Conservation (phyloP, 2,329 filamentous ascomycete genomes). For the Fusarium camptoceras region DNA sequence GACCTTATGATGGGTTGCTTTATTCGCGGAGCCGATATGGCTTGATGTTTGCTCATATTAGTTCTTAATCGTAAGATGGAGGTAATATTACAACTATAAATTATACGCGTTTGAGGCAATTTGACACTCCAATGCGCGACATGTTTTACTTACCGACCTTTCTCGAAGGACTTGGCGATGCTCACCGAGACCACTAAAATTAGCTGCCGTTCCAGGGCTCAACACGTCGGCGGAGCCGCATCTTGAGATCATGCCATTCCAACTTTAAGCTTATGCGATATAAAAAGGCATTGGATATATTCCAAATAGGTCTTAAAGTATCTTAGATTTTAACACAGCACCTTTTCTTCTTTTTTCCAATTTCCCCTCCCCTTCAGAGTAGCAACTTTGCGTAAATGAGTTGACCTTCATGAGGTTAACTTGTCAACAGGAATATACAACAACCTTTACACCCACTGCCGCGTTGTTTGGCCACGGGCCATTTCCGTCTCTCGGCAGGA, state of each 20-base stretch:
- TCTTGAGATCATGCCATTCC: neutral
- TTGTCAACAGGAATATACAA: too few relatives aligned
- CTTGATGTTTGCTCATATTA: neutral
- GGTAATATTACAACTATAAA: neutral
- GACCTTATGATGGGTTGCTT: neutral
- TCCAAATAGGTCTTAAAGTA: neutral
- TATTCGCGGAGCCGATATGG: neutral
- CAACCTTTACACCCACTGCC: too few relatives aligned
- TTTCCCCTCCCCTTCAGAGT: too few relatives aligned
- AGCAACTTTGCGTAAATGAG: too few relatives aligned
- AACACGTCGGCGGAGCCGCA: neutral
- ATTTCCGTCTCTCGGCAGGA: too few relatives aligned
- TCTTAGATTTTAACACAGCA: neutral
- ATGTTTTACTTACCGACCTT: neutral
- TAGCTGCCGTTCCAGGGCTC: neutral
- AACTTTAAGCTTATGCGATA: neutral
- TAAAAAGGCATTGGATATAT: neutral
- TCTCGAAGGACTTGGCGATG: neutral
- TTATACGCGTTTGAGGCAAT: neutral
- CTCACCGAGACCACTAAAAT: neutral
- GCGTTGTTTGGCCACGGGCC: too few relatives aligned
- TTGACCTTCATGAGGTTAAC: too few relatives aligned
- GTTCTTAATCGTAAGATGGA: neutral
- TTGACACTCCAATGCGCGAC: neutral
- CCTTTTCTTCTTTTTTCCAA: too few relatives aligned